A percentile compares a stretch with the other conserved stretches of the same genome.
Evolutionary conservation across 495 filamentous ascomycete genomes (phyloP).

Genomic region (Neohortaea acidophila): DNA sequence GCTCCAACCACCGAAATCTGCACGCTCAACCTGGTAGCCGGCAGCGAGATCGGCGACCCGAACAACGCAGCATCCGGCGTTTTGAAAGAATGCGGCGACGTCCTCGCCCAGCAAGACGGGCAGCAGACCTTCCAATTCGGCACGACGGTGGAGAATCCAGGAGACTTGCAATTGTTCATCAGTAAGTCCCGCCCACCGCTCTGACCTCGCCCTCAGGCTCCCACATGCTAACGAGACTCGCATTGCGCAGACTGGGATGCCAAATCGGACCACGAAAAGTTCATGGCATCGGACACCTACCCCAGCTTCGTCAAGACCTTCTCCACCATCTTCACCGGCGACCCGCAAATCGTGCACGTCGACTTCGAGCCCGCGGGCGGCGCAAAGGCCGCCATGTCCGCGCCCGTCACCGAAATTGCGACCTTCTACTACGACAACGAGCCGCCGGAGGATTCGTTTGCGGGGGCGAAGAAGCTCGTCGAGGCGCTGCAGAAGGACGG

Average conservation of each 20-base stretch:
- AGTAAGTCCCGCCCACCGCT: neutral
- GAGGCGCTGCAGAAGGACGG: slow-evolving; percentile 5
- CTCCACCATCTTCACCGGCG: slow-evolving; percentile 4
- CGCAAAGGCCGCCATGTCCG: slow-evolving; percentile 3
- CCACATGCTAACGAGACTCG: neutral
- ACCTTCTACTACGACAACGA: slow-evolving; percentile 17
- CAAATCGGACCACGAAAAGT: slow-evolving; percentile 9
- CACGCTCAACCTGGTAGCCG: slow-evolving; percentile 8
- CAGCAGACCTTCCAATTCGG: slow-evolving; percentile 16
- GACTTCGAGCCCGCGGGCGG: slow-evolving; percentile 14
- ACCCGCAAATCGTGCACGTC: slow-evolving; percentile 6
- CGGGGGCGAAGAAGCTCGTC: slow-evolving; percentile 5
- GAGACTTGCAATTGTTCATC: slow-evolving; percentile 11
- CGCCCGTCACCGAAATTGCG: slow-evolving; percentile 15
- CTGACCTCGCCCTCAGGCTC: no score
- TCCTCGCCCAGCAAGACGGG: slow-evolving; percentile 10
- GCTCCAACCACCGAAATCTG: slow-evolving; percentile 16
- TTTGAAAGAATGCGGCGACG: slow-evolving; percentile 6
- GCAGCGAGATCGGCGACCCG: slow-evolving; percentile 10
- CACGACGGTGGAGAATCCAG: slow-evolving; percentile 7
- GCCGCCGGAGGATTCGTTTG: slow-evolving; percentile 8
- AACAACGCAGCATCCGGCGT: slow-evolving; percentile 6
- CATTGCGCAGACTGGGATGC: slow-evolving; percentile 11
- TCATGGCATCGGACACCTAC: slow-evolving; percentile 11
- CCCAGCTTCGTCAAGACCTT: slow-evolving; percentile 9